Conservation (phyloP, 140 eudicot genomes). For the Oenanthe javanica region DNA sequence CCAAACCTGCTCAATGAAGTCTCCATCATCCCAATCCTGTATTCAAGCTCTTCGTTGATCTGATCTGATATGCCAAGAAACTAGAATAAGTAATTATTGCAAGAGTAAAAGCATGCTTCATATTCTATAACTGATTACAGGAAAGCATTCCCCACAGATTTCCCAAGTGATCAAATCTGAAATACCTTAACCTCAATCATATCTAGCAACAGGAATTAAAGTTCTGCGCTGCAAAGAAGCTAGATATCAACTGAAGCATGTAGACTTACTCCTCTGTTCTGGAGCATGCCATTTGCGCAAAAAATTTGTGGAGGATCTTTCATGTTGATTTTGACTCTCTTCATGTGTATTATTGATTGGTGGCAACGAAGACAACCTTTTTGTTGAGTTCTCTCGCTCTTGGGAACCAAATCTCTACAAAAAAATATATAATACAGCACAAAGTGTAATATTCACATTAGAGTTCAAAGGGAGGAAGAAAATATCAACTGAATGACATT, state of each 20-base stretch:
- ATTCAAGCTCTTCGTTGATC: slow-evolving; percentile 65
- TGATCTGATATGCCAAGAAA: slow-evolving; percentile 56
- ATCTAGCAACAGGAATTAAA: neutral
- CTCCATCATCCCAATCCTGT: slow-evolving; percentile 68
- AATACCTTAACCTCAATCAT: neutral
- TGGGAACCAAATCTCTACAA: slow-evolving; percentile 60
- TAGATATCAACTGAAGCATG: neutral
- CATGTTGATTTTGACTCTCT: slow-evolving; percentile 61
- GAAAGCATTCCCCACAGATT: neutral
- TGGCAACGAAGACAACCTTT: slow-evolving; percentile 46
- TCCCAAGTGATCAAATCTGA: neutral
- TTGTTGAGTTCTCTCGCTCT: slow-evolving; percentile 67
- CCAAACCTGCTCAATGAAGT: slow-evolving; percentile 77
- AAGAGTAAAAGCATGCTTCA: slow-evolving; percentile 12
- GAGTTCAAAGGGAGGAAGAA: neutral
- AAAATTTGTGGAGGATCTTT: slow-evolving; percentile 55
- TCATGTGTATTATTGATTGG: slow-evolving; percentile 63
- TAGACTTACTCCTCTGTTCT: slow-evolving; percentile 62
- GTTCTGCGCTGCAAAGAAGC: neutral
- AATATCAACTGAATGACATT: neutral
- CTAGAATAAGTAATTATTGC: slow-evolving; percentile 11
- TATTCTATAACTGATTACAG: neutral
- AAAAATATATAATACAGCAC: neutral
- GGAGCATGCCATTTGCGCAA: slow-evolving; percentile 63
- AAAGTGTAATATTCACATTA: slow-evolving; percentile 1